phyloP scores from a whole-genome alignment of 2,329 filamentous ascomycete species.

The Fusarium beomiforme region DNA sequence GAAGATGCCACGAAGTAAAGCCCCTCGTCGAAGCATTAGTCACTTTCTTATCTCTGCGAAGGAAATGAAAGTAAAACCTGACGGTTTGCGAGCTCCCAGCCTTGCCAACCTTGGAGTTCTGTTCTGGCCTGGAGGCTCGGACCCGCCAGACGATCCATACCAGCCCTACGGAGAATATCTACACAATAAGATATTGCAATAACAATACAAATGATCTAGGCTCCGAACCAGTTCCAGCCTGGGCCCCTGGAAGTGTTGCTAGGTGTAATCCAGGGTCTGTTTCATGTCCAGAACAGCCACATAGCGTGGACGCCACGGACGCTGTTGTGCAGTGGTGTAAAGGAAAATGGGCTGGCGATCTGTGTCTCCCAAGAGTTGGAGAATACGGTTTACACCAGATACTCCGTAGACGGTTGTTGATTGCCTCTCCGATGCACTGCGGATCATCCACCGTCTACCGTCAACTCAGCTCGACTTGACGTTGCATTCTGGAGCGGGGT shows the following conservation, averaged over 20 bases:
- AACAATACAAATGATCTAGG: conserved; percentile 2
- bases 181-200: not conserved
- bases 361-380: not conserved
- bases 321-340: not conserved
- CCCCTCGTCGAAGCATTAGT: not conserved
- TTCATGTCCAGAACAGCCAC: conserved; percentile 14
- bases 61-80: too few species aligned
- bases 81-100: not conserved
- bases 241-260: not conserved
- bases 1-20: not conserved
- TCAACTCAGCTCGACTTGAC: conserved; percentile 4
- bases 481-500: conserved; percentile 37
- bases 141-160: not conserved
- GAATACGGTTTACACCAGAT: not conserved
- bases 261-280: conserved; percentile 7
- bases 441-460: conserved; percentile 37
- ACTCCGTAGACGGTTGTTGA: conserved; percentile 9
- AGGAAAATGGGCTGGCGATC: not conserved
- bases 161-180: conserved; percentile 15
- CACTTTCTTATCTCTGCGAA: not conserved
- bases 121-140: conserved; percentile 19
- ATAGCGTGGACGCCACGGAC: conserved; percentile 27
- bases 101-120: not conserved
- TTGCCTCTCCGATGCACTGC: conserved; percentile 28
- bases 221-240: conserved; percentile 1